Evolutionary conservation across 2,329 filamentous ascomycete genomes (phyloP).

Genomic region (Venturia oleaginea): DNA sequence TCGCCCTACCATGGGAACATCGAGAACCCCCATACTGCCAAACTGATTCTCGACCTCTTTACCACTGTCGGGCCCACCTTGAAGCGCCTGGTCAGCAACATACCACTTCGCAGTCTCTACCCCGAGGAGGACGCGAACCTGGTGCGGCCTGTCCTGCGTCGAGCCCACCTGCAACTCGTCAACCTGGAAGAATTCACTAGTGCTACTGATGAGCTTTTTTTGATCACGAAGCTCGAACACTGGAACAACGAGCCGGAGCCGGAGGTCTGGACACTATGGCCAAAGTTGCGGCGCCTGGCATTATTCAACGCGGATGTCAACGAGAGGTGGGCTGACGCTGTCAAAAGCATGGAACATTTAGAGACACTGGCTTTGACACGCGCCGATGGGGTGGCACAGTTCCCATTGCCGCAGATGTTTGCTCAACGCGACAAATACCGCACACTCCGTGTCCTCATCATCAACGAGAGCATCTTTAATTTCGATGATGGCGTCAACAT

Average conservation of each 20-base stretch:
- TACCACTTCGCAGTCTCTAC: conserved; percentile 38
- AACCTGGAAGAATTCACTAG: conserved; percentile 41
- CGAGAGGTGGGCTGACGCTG: conserved; percentile 22
- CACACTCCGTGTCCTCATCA: not conserved
- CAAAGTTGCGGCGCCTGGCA: conserved; percentile 33
- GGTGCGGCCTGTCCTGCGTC: conserved; percentile 31
- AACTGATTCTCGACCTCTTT: conserved; percentile 33
- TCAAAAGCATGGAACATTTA: conserved; percentile 31
- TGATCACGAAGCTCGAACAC: conserved; percentile 22
- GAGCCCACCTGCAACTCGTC: conserved; percentile 37
- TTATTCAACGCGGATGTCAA: conserved; percentile 34
- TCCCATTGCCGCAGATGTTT: conserved; percentile 16
- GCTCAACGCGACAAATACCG: not conserved
- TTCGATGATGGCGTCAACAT: not conserved
- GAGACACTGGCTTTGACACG: conserved; percentile 37
- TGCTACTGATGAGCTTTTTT: conserved; percentile 38
- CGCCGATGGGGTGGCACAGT: conserved; percentile 28
- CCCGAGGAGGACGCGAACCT: conserved; percentile 34
- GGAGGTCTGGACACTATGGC: conserved; percentile 38
- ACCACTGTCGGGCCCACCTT: conserved; percentile 33
- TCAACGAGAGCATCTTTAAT: not conserved
- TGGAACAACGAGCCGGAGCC: conserved; percentile 20
- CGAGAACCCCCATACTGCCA: not conserved
- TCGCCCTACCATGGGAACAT: not conserved
- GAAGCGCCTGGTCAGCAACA: conserved; percentile 38